Evolutionary conservation across 306 rosid species (phyloP).

Genomic region (Crataegus laevigata): DNA sequence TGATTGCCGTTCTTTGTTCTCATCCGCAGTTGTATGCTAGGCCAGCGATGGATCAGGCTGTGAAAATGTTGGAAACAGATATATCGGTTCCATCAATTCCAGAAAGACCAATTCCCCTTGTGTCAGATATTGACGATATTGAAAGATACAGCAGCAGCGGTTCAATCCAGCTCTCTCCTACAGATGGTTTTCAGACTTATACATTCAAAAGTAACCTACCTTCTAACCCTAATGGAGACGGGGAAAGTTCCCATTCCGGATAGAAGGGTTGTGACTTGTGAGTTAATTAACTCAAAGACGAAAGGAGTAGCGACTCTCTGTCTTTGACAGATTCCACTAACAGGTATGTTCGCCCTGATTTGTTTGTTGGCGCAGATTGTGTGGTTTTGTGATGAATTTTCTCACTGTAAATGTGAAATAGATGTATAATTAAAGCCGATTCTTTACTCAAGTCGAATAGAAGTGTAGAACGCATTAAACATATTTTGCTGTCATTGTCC

Average conservation of each 20-base stretch:
- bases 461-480: neutral
- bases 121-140: constrained; percentile 61
- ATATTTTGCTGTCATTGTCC: neutral
- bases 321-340: constrained; percentile 19
- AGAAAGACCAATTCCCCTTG: constrained; percentile 71
- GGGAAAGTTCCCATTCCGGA: constrained; percentile 20
- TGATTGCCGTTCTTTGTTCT: constrained; percentile 80
- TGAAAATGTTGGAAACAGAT: constrained; percentile 88
- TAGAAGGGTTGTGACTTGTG: constrained; percentile 4
- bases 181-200: constrained; percentile 53
- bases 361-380: constrained; percentile 22
- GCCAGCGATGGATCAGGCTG: constrained; percentile 97
- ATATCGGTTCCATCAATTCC: constrained; percentile 63
- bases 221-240: constrained; percentile 28
- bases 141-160: constrained; percentile 56
- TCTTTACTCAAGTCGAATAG: constrained; percentile 15
- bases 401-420: constrained; percentile 33
- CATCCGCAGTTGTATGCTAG: constrained; percentile 92
- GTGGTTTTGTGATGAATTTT: constrained; percentile 13
- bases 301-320: constrained; percentile 9
- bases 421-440: constrained; percentile 29
- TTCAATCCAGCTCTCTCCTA: constrained; percentile 48
- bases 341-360: constrained; percentile 9
- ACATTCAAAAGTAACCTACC: constrained; percentile 24
- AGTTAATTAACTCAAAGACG: neutral